Evolutionary conservation across 495 filamentous ascomycete genomes (phyloP).

Genomic region (Penicillium silybi): DNA sequence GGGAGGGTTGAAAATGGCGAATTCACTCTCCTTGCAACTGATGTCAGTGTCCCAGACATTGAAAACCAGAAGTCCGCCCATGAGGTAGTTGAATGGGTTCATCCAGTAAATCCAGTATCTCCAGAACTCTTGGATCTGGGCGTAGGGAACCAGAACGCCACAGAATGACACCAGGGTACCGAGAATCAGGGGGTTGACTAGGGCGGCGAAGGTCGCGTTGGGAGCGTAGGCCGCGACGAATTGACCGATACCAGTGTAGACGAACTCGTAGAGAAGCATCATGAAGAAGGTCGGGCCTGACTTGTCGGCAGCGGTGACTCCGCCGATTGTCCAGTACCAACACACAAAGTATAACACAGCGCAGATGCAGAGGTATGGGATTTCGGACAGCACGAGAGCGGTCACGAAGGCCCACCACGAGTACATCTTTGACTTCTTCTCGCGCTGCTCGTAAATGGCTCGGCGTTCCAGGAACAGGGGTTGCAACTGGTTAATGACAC

Average conservation of each 20-base stretch:
- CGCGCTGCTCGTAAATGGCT: constrained; percentile 47
- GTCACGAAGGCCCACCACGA: constrained; percentile 50
- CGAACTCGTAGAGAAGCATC: constrained; percentile 49
- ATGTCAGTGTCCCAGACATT: constrained; percentile 55
- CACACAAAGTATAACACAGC: constrained; percentile 46
- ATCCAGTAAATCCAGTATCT: constrained; percentile 75
- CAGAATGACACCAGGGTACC: constrained; percentile 54
- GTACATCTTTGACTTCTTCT: constrained; percentile 53
- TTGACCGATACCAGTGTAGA: constrained; percentile 56
- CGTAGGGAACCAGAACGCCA: constrained; percentile 37
- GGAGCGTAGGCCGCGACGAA: constrained; percentile 56
- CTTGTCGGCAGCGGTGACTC: constrained; percentile 34
- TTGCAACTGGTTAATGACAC: constrained; percentile 48
- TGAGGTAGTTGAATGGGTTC: constrained; percentile 67
- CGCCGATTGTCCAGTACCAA: constrained; percentile 48
- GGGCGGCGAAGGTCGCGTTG: constrained; percentile 50
- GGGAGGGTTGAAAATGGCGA: constrained; percentile 51
- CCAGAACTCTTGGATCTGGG: constrained; percentile 54
- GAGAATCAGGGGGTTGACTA: constrained; percentile 52
- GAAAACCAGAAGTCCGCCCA: constrained; percentile 56
- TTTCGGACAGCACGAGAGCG: constrained; percentile 46
- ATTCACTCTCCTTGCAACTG: constrained; percentile 54
- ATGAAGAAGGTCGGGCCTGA: constrained; percentile 53
- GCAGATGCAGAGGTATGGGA: constrained; percentile 48
- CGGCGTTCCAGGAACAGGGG: constrained; percentile 51